A percentile compares a stretch with the other conserved stretches of the same genome.
Evolutionary conservation across 1,284 basidiomycete species (phyloP).

Genomic region (Leccinum griseonigrum): DNA sequence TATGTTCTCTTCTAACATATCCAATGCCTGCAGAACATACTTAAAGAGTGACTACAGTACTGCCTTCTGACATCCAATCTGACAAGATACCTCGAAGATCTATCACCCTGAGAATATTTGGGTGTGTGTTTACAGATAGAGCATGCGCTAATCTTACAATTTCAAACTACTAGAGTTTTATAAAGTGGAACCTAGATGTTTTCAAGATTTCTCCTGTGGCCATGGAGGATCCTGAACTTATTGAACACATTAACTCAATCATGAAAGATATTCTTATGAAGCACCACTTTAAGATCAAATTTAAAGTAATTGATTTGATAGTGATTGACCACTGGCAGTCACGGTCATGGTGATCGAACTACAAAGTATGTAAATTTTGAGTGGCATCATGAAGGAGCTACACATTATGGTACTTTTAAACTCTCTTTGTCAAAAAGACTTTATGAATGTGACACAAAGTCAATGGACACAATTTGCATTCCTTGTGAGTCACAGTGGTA

Average conservation of each 20-base stretch:
- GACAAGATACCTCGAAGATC: neutral
- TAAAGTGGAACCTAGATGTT: conserved; percentile 1
- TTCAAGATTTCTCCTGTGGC: conserved; percentile 5
- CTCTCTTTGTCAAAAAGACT: neutral
- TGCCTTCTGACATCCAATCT: conserved; percentile 8
- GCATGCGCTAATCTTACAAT: neutral
- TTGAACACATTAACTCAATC: neutral
- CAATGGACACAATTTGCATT: conserved; percentile 11
- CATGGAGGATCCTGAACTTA: conserved; percentile 4
- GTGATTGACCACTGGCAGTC: neutral
- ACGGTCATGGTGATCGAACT: neutral
- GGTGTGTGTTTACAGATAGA: neutral
- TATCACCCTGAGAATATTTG: neutral
- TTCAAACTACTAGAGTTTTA: neutral
- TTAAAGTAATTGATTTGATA: conserved; percentile 1
- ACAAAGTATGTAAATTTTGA: neutral
- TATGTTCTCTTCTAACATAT: neutral
- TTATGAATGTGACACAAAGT: neutral
- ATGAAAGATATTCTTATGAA: conserved; percentile 5
- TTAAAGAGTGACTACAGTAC: neutral
- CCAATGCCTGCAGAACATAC: neutral
- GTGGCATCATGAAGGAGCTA: neutral
- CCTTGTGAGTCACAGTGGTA: neutral
- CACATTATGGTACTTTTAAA: conserved; percentile 3
- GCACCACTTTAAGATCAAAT: conserved; percentile 1